Base-by-base conservation (phyloP, 108 stramenopile species). In the Cyclotella cryptica region DNA sequence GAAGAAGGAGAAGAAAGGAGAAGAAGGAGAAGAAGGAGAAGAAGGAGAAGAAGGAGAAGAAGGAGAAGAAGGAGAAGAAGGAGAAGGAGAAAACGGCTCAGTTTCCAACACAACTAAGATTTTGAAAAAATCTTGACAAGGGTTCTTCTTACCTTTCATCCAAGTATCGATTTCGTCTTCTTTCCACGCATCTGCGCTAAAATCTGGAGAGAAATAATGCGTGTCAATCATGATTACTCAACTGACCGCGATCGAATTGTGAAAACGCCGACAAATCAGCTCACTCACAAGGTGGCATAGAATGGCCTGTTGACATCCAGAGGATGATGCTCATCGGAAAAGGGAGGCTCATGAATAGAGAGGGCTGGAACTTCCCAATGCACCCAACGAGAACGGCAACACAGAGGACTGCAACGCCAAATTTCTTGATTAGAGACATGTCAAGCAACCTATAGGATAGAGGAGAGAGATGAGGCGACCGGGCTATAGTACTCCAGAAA, bases 251-350 rank as follows among this genome's bases (percentile, higher is more conserved):
- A 41, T 8, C 8, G 40, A n/a, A 14, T 41, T 40, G 14, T 19
- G 35, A 19, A 41, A 63, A 63, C 40, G 10, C 0, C 13, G 53
- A 27, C 19, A 51, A 22, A 52, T 29, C 6, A 46, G n/a, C 19
- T 17, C 10, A 77, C 77, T 69, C 40, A 75, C 77, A 85, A 17
- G 81, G 81, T 44, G 85, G 85, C 77, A 85, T 75, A 0, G 29
- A 17, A 65, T 83, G 52, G 1, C 85, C 85, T 30, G 81, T 83
- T 42, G 77, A 65, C 10, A 66, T 66, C 85, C 85, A 85, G 26
- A 80, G 52, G 51, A 85, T 78, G 47, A 85, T 73, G 43, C 85
- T 81, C 0, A 81, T 26, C 0, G 80, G 80, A 45, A 82, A 82
- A 3, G 81, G 85, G 1, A 83, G 67, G 30, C 42, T 54, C 24